Base-by-base conservation (phyloP, 768 basidiomycete genomes). In the Suillus subaureus region DNA sequence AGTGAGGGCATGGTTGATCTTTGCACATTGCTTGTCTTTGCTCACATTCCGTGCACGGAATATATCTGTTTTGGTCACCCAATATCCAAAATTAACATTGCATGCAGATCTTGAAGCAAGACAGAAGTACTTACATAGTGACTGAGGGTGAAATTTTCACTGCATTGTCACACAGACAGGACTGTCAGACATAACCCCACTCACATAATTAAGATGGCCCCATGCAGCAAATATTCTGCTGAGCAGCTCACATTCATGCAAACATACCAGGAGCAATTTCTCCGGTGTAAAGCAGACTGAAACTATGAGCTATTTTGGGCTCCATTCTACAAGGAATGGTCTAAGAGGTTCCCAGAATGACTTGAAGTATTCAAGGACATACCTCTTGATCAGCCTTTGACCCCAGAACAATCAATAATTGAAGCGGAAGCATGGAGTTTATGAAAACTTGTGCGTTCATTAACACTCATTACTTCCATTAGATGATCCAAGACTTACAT, bases 381-480 rank as follows among this genome's bases (percentile, higher is more conserved):
- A 15, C 55, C 55, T 37, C 31, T 56, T 31, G 55, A 56, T 56
- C 55, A 56, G 35, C 55, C 55, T 31, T 37, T 56, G 8, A 56
- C 55, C 35, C 31, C 16, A 4, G 55, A 56, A 56, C 55, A 56
- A 56, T n/a, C 45, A 45, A 45, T 45, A n/a, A 45, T 45, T 45
- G 45, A 45, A 45, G 45, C 9, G 45, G 21, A 45, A 45, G 45
- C 45, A n/a, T 45, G 45, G 45, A 45, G 11, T 45, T 45, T 45
- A 45, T 4, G 45, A 45, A 45, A 45, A 45, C 45, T 11, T 8
- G 45, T 45, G 45, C 2, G 21, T 45, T 45, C 45, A 45, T 45
- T 45, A 45, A 45, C 45, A 45, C 43, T 45, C 43, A 45, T 45
- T n/a, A 45, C 43, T 4, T 45, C 2, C 21, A 45, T 45, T 45